These are phyloP conservation scores for Candida ponderosae DNA, from an alignment of 805 yeast species.

Conservation along the genomic window DNA sequence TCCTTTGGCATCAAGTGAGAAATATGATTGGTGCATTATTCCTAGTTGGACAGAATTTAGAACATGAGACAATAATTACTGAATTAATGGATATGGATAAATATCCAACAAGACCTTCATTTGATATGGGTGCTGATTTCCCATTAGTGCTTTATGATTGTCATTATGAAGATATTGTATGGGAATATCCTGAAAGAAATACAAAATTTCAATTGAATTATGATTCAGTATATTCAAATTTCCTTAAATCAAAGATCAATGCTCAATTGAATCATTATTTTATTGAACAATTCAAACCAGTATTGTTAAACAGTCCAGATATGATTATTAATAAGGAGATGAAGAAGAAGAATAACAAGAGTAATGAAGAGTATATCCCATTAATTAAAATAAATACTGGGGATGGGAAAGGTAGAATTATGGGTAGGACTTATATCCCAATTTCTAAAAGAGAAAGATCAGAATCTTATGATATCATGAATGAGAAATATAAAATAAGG, in stretches of 20 bases:
- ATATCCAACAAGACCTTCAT: slow-evolving; percentile 65
- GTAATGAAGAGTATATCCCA: slow-evolving; percentile 6
- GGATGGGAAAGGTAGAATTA: slow-evolving; percentile 68
- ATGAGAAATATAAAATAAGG: slow-evolving; percentile 50
- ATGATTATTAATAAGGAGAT: too few relatives aligned
- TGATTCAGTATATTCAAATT: slow-evolving; percentile 41
- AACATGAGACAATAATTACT: slow-evolving; percentile 47
- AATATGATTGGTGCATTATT: slow-evolving; percentile 87
- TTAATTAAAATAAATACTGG: slow-evolving; percentile 46
- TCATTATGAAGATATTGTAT: slow-evolving; percentile 60
- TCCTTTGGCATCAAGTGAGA: slow-evolving; percentile 96
- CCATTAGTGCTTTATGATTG: slow-evolving; percentile 88
- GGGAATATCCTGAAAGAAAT: slow-evolving; percentile 30
- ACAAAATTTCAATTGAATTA: slow-evolving; percentile 29
- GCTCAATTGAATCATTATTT: slow-evolving; percentile 35
- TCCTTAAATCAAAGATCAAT: slow-evolving; percentile 52
- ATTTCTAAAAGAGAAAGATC: slow-evolving; percentile 46
- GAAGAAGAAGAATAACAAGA: too few relatives aligned
- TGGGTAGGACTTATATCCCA: slow-evolving; percentile 44
- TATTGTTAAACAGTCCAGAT: slow-evolving; percentile 8
- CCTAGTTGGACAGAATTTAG: slow-evolving; percentile 72
- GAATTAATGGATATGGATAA: slow-evolving; percentile 50
- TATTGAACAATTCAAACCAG: slow-evolving; percentile 11
- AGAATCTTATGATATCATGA: slow-evolving; percentile 63
- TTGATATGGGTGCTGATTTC: slow-evolving; percentile 83